A percentile compares a stretch with the other conserved stretches of the same genome.
phyloP scores from a whole-genome alignment of 2,329 filamentous ascomycete genomes.

The Pseudocercospora vitis region DNA sequence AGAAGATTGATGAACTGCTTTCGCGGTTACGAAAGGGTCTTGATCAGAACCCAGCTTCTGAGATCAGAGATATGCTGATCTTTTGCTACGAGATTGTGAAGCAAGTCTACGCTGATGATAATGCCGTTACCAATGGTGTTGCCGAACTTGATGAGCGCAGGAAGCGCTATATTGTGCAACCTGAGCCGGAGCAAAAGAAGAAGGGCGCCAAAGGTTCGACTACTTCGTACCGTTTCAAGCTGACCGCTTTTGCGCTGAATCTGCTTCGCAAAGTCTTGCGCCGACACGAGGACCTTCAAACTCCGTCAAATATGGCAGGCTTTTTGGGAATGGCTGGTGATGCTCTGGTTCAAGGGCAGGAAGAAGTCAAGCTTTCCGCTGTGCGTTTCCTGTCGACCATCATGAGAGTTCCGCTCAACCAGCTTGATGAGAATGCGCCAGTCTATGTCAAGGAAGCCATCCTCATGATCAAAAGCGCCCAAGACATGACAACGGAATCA shows the following conservation, averaged over 20 bases:
- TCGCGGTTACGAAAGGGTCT: slow-evolving; percentile 80
- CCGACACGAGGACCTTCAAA: slow-evolving; percentile 80
- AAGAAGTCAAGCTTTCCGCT: slow-evolving; percentile 87
- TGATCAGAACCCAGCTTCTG: slow-evolving; percentile 74
- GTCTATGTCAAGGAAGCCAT: slow-evolving; percentile 84
- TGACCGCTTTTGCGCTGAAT: slow-evolving; percentile 84
- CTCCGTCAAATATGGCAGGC: slow-evolving; percentile 73
- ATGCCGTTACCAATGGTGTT: slow-evolving; percentile 40
- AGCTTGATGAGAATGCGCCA: slow-evolving; percentile 68
- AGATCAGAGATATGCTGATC: slow-evolving; percentile 78
- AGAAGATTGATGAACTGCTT: slow-evolving; percentile 87
- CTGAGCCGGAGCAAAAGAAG: slow-evolving; percentile 71
- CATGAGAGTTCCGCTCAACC: slow-evolving; percentile 74
- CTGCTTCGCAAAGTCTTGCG: slow-evolving; percentile 81
- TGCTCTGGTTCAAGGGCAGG: slow-evolving; percentile 76
- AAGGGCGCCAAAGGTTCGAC: slow-evolving; percentile 59
- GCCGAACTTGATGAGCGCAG: slow-evolving; percentile 22
- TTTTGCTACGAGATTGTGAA: slow-evolving; percentile 96
- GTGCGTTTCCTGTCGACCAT: slow-evolving; percentile 83
- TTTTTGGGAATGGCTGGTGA: slow-evolving; percentile 91
- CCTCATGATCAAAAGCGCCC: slow-evolving; percentile 72
- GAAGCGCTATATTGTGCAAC: slow-evolving; percentile 68
- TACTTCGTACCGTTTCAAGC: slow-evolving; percentile 80
- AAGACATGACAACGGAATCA: slow-evolving; percentile 77
- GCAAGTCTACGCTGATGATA: slow-evolving; percentile 62